Conservation (phyloP, 768 basidiomycete species). For the Mrakia blollopis region DNA sequence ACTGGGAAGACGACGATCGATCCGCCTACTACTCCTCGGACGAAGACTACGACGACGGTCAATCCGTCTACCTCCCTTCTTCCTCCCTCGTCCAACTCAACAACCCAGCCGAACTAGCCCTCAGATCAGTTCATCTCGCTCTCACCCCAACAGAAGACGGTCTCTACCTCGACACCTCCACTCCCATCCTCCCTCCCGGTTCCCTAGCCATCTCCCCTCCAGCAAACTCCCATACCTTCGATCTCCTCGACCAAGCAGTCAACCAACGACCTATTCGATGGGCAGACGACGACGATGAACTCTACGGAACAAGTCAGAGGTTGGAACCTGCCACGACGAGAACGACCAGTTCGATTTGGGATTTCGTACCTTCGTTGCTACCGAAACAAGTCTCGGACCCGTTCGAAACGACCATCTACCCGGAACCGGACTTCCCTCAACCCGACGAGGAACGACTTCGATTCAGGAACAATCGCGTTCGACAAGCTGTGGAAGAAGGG, state of each 20-base stretch:
- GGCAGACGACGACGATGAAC: constrained; percentile 25
- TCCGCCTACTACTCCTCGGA: background rate
- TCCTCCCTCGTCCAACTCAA: background rate
- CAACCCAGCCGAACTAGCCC: background rate
- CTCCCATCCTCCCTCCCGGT: constrained; percentile 37
- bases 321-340: background rate
- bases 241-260: constrained; percentile 34
- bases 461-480: constrained; percentile 45
- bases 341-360: constrained; percentile 15
- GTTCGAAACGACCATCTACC: constrained; percentile 35
- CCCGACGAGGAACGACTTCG: constrained; percentile 57
- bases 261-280: constrained; percentile 35
- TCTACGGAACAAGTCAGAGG: constrained; percentile 3
- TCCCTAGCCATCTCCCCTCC: constrained; percentile 36
- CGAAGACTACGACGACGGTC: background rate
- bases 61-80: background rate
- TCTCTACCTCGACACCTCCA: constrained; percentile 17
- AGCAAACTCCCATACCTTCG: constrained; percentile 34
- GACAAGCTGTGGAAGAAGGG: constrained; percentile 33
- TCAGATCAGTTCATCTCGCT: background rate
- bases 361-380: constrained; percentile 14
- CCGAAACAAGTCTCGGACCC: constrained; percentile 28
- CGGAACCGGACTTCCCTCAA: constrained; percentile 46
- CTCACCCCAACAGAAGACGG: constrained; percentile 1
- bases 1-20: background rate